A percentile compares a stretch with the other conserved stretches of the same genome.
Conservation (phyloP, 2,329 filamentous ascomycete genomes). For the Aspergillus versicolor region DNA sequence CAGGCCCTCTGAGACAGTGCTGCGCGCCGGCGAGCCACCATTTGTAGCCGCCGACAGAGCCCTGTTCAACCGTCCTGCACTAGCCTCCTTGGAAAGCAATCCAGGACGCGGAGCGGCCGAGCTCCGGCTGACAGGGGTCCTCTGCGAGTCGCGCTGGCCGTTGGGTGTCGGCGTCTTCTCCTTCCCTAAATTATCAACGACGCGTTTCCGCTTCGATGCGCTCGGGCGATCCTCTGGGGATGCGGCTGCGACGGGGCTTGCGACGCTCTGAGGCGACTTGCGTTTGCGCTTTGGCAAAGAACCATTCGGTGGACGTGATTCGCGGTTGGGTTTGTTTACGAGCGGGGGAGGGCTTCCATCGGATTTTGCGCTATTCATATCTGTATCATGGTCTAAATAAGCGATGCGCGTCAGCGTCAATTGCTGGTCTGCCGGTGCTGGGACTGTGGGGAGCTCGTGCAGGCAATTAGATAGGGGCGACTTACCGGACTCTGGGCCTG, state of each 20-base stretch:
- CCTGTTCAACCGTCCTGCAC: neutral
- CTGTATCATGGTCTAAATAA: neutral
- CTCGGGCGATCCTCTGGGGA: neutral
- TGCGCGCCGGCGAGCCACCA: neutral
- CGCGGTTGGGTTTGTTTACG: neutral
- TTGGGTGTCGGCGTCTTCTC: conserved; percentile 13
- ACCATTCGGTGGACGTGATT: neutral
- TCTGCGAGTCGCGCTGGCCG: neutral
- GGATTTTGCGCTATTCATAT: neutral
- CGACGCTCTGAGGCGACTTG: neutral
- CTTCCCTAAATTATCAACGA: conserved; percentile 15
- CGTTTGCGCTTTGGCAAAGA: neutral
- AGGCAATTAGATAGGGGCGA: neutral
- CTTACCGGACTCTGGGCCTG: no score
- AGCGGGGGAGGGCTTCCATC: neutral
- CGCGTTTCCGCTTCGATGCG: conserved; percentile 29
- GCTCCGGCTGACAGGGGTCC: neutral
- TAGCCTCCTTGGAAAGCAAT: neutral
- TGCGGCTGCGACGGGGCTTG: neutral
- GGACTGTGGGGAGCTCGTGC: neutral
- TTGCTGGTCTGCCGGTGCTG: neutral
- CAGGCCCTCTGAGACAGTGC: neutral
- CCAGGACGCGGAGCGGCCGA: neutral
- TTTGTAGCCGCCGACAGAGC: neutral
- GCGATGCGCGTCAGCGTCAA: neutral